Evolutionary conservation across 345 rosid species (phyloP).

Genomic region (Aegle marmelos): DNA sequence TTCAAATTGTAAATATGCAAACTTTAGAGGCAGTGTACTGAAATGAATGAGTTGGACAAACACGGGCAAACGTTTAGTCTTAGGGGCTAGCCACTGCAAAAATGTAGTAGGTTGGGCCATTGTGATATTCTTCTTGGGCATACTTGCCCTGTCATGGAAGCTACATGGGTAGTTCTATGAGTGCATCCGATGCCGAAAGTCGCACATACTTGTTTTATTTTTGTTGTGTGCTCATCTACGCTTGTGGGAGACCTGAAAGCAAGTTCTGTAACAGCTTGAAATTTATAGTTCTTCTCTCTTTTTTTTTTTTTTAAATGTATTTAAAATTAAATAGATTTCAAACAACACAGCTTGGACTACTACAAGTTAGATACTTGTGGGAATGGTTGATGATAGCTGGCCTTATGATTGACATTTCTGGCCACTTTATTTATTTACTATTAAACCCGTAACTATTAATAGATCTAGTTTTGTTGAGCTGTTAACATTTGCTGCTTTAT

Average conservation of each 20-base stretch:
- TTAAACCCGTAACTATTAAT: too few relatives aligned
- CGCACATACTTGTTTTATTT: background rate
- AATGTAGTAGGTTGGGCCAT: background rate
- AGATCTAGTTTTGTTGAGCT: background rate
- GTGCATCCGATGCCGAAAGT: background rate
- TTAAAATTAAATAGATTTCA: background rate
- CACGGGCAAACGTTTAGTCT: background rate
- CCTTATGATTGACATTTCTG: too few relatives aligned
- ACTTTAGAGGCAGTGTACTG: background rate
- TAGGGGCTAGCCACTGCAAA: background rate
- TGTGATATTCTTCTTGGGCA: background rate
- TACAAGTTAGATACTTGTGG: background rate
- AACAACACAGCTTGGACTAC: background rate
- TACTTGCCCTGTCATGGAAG: background rate
- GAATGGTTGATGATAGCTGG: background rate
- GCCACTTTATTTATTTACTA: too few relatives aligned
- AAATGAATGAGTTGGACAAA: background rate
- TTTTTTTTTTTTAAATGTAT: too few relatives aligned
- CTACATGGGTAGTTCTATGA: background rate
- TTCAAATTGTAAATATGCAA: background rate
- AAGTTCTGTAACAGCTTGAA: background rate
- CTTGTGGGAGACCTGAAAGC: background rate
- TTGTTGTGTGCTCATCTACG: background rate
- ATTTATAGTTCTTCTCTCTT: too few relatives aligned
- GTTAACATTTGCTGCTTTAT: background rate